Evolutionary conservation across 2,329 filamentous ascomycete species (phyloP), one percentile per base, ranked within the genome.

Genomic region (Zelopaecilomyces penicillatus): DNA sequence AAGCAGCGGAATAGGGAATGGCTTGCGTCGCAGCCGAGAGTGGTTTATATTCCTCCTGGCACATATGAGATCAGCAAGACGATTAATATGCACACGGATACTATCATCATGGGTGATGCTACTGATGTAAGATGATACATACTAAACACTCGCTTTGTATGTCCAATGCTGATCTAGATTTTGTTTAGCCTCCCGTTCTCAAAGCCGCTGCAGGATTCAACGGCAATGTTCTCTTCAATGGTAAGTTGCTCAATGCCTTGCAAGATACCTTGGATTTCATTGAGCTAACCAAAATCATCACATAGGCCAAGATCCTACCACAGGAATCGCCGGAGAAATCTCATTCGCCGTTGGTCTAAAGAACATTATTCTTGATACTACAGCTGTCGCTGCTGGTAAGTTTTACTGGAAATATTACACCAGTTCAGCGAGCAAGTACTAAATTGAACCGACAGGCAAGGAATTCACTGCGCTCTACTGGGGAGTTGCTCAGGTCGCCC

Each of bases 31-130:
- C 64, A 70, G 50, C 67, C 67, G 11, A 58, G 67, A 60, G 66
- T 56, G 26, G 48, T 46, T 26, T 70, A 68, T 42, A 61, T 70
- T 38, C 67, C 67, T 0, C 59, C 67, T 1, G 68, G 67, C 36
- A 68, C 63, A 5, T 71, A 71, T 47, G 54, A 59, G 37, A 55
- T 71, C 44, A 58, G 53, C 46, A 44, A 59, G 39, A 69, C 67
- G 1, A 65, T 71, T 32, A 44, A 54, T 6, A 65, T 70, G 62
- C 64, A 66, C 37, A 69, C 68, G 0, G 68, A 69, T 40, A 71
- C 67, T 4, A 65, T 70, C 31, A 50, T 71, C 39, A 69, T 71
- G 61, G 68, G 68, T 12, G 68, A 71, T 48, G 62, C 67, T 3
- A 67, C 62, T 5, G 57, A 69, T 35, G 52, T 52, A 50, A 36